Base-by-base conservation (phyloP, 768 basidiomycete species). In the Russula olivacea region DNA sequence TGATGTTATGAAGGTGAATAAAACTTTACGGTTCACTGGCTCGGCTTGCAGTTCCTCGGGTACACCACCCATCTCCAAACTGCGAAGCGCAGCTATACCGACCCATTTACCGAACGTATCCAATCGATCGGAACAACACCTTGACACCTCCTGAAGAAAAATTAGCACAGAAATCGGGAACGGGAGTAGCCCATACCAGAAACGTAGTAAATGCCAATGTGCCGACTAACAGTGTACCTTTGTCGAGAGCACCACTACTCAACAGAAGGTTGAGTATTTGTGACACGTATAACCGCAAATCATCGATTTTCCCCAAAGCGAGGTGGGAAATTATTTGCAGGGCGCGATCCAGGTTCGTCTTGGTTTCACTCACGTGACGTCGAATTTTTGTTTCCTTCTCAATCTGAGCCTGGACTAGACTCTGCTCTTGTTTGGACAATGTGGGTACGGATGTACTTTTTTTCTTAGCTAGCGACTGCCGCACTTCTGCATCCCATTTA, bases 401-500 rank as follows among this genome's bases (percentile, higher is more conserved):
- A 6, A 96, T 78, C 72, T 98, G 96, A 3, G 85, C 85, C 55
- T 88, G 81, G 14, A 98, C 83, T n/a, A 92, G 80, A 0, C 84
- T 86, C 64, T 89, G 85, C 62, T 97, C 92, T 62, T 89, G 86
- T 71, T 93, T 98, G 1, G 90, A 91, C 19, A 98, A 73, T 1
- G 77, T 77, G 7, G 74, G 59, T 1, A 78, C 68, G 1, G 74
- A 70, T 1, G 79, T 74, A 11, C 83, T 80, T 72, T 91, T 92
- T 77, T 98, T 98, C 59, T 76, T 83, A 7, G 91, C 90, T 1
- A 98, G 77, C 0, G 87, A 84, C 68, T 90, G 87, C 11, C 94
- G 84, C n/a, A 96, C 77, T 64, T 99, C 95, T 30, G 87, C 88
- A 65, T 99, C 97, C 96, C 96, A 99, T 70, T 91, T 88, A 19